A percentile compares a stretch with the other conserved stretches of the same genome.
phyloP scores from a whole-genome alignment of 2,329 filamentous ascomycete genomes.

The Talaromyces sp. region DNA sequence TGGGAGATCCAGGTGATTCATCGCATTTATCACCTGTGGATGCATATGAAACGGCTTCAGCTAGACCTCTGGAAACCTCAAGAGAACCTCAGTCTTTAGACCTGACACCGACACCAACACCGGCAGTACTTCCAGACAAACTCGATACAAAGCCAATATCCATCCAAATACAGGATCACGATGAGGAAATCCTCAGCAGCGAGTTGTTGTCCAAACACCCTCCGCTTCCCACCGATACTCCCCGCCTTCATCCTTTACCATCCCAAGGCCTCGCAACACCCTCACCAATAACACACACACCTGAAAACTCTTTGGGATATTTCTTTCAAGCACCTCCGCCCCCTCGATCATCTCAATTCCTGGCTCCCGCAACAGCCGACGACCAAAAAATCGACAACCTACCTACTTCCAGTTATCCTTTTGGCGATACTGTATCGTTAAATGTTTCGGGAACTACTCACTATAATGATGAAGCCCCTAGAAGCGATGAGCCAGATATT shows the following conservation, averaged over 20 bases:
- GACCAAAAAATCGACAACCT: neutral
- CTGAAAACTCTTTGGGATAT: constrained; percentile 15
- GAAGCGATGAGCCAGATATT: neutral
- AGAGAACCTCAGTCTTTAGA: neutral
- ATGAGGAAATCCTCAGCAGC: neutral
- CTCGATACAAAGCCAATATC: neutral
- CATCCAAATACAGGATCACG: neutral
- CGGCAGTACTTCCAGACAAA: neutral
- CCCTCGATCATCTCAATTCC: neutral
- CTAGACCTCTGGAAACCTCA: neutral
- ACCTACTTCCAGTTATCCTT: neutral
- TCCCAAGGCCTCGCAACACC: constrained; percentile 37
- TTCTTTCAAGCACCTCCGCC: neutral
- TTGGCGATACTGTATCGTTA: neutral
- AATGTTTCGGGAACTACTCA: neutral
- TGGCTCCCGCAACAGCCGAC: neutral
- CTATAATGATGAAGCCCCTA: neutral
- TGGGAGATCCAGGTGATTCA: neutral
- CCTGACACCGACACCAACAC: neutral
- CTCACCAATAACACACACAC: constrained; percentile 31
- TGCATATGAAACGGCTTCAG: neutral
- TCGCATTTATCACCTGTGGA: neutral
- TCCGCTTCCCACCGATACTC: constrained; percentile 28
- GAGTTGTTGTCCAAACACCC: neutral
- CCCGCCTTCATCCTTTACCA: constrained; percentile 33